Evolutionary conservation across 257 asterid genomes (phyloP).

Genomic region (Perilla frutescens): DNA sequence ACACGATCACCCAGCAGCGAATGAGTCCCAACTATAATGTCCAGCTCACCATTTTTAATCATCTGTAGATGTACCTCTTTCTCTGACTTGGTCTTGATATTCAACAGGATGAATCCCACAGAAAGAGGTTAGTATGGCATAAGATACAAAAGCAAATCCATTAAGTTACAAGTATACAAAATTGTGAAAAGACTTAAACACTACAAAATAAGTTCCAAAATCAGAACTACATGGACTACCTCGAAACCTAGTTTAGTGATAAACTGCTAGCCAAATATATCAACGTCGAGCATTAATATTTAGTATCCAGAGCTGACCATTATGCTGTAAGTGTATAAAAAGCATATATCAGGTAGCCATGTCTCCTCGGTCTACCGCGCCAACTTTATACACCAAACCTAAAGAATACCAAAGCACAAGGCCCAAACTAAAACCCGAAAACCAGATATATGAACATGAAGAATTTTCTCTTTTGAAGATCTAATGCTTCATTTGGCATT

Average conservation of each 20-base stretch:
- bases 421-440: too few relatives aligned
- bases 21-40: conserved; percentile 92
- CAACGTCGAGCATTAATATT: background rate
- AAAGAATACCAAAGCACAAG: too few relatives aligned
- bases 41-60: conserved; percentile 85
- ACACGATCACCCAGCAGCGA: conserved; percentile 91
- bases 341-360: background rate
- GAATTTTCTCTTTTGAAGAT: too few relatives aligned
- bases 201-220: background rate
- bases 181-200: conserved; percentile 2
- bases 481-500: too few relatives aligned
- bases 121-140: conserved; percentile 33
- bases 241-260: conserved; percentile 19
- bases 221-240: conserved; percentile 14
- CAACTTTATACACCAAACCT: too few relatives aligned
- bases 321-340: conserved; percentile 10
- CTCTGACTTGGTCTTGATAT: conserved; percentile 83
- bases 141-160: conserved; percentile 30
- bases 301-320: conserved; percentile 5
- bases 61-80: conserved; percentile 72
- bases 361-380: too few relatives aligned
- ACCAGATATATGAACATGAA: too few relatives aligned
- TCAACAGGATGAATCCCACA: conserved; percentile 41
- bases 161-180: conserved; percentile 22
- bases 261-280: conserved; percentile 1